phyloP scores from a whole-genome alignment of 1,284 basidiomycete species.

The Papiliotrema fonsecae region DNA sequence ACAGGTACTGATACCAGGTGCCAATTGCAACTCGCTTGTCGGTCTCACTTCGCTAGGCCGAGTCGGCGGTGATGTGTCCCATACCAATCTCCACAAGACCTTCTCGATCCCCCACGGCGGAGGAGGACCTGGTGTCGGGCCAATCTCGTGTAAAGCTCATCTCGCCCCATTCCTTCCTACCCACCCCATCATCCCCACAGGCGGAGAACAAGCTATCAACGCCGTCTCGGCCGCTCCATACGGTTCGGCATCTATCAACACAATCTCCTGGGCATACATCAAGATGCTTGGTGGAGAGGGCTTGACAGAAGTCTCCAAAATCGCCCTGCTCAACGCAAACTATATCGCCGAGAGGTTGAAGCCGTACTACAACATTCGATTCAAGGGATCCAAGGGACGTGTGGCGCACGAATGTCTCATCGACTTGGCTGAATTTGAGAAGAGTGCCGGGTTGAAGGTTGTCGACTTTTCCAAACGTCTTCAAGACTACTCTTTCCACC shows the following conservation, averaged over 20 bases:
- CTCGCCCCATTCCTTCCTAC: slow-evolving; percentile 90
- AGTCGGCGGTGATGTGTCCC: slow-evolving; percentile 95
- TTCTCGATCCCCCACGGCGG: slow-evolving; percentile 81
- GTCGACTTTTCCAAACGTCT: slow-evolving; percentile 93
- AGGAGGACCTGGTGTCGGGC: slow-evolving; percentile 85
- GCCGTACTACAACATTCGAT: slow-evolving; percentile 81
- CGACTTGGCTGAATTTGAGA: slow-evolving; percentile 92
- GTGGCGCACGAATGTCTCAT: slow-evolving; percentile 95
- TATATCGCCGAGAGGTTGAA: slow-evolving; percentile 89
- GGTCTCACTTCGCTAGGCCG: slow-evolving; percentile 92
- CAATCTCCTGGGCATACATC: slow-evolving; percentile 98
- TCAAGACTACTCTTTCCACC: slow-evolving; percentile 50
- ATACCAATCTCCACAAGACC: slow-evolving; percentile 91
- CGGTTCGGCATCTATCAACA: slow-evolving; percentile 88
- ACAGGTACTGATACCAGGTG: slow-evolving; percentile 51
- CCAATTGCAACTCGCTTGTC: slow-evolving; percentile 93
- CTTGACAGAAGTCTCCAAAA: slow-evolving; percentile 74
- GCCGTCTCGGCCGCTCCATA: slow-evolving; percentile 89
- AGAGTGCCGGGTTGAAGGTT: slow-evolving; percentile 80
- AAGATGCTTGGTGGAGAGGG: slow-evolving; percentile 95
- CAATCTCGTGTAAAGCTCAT: slow-evolving; percentile 91
- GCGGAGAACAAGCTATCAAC: slow-evolving; percentile 69
- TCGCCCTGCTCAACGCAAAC: slow-evolving; percentile 90
- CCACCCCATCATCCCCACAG: slow-evolving; percentile 70
- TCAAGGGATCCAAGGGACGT: slow-evolving; percentile 81